Base-by-base conservation (phyloP, 441 rosid genomes). In the Biscutella laevigata region DNA sequence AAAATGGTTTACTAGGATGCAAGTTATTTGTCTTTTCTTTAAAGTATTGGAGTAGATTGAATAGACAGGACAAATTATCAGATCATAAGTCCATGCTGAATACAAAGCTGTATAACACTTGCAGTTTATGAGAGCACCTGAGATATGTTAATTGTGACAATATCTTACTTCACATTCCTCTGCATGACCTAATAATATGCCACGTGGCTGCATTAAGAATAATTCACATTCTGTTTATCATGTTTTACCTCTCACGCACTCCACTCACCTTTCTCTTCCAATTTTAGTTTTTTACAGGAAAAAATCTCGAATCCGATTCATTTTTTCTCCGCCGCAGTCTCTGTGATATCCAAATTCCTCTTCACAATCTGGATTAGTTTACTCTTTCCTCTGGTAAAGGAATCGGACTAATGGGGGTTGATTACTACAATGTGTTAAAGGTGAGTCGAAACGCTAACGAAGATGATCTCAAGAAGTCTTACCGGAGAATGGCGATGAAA, bases 371-470 rank as follows among this genome's bases (percentile, higher is more conserved):
- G 30, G 72, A 54, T 12, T 52, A 4, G 19, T 0, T 27, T 2
- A 3, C 34, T n/a, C n/a, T n/a, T n/a, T n/a, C n/a, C n/a, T n/a
- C n/a, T n/a, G n/a, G n/a, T n/a, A n/a, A n/a, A n/a, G n/a, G n/a
- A n/a, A n/a, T n/a, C n/a, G n/a, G n/a, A n/a, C n/a, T n/a, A 45
- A 84, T 88, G 94, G 96, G 83, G 6, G 77, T 88, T 1, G 91
- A 84, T 73, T 88, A 88, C 86, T 88, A 82, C 68, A 84, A 81
- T 40, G 49, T 84, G 9, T 77, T 88, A 15, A 72, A 75, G 33
- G 85, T 88, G 52, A 64, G 56, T 54, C 76, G 75, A 50, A 50
- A 61, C 58, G 85, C 84, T 0, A 74, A 64, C 24, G 88, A 82
- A 9, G 91, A 88, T 3, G 96, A 88, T 59, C 77, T 88, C 25